Evolutionary conservation across 2,329 filamentous ascomycete species (phyloP), one percentile per base, ranked within the genome.

Genomic region (Diaporthe sp.): DNA sequence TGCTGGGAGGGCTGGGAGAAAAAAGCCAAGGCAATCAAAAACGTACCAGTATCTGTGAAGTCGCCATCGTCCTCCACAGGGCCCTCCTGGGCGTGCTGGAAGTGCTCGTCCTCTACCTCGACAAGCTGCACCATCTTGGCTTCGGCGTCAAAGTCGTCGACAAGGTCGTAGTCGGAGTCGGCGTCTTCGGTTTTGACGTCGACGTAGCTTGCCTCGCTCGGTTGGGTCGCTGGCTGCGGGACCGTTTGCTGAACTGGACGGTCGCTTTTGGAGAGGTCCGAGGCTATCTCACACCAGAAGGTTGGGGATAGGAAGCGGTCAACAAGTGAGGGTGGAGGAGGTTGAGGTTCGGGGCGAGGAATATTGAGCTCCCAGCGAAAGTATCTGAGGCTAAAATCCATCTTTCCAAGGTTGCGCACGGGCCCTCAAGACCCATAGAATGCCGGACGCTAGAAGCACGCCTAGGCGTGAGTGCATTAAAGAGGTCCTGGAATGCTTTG

Each of bases 31-130:
- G 8, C 22, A 57, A 59, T 42, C 17, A 17, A 31, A 13, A 25
- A 77, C 81, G 34, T 91, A 98, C 96, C 96, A 78, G 94, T 96
- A 85, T 98, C 96, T 79, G 94, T 97, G 88, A 94, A 98, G 88
- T 98, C 96, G 83, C 96, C 96, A 76, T 97, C 95, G 74, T 96
- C 94, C 80, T 97, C 93, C 31, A 73, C 58, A 76, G 92, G 91
- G 75, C 91, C 88, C 77, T 92, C 87, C 82, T 94, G 92, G 79
- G 89, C 87, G 84, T 91, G 88, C 87, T 93, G 89, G 89, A 98
- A 98, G 87, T 97, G 94, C 90, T 98, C 96, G 84, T 98, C 96
- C 84, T 97, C 93, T 83, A 98, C 96, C 89, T 98, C 96, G 84
- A 95, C 94, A 83, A 98, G 94, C 87, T 96, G 95, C 86, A 98